Evolutionary conservation across 495 filamentous ascomycete genomes (phyloP), one percentile per base, ranked within the genome.

Genomic region (Hypoxylon intermedium): DNA sequence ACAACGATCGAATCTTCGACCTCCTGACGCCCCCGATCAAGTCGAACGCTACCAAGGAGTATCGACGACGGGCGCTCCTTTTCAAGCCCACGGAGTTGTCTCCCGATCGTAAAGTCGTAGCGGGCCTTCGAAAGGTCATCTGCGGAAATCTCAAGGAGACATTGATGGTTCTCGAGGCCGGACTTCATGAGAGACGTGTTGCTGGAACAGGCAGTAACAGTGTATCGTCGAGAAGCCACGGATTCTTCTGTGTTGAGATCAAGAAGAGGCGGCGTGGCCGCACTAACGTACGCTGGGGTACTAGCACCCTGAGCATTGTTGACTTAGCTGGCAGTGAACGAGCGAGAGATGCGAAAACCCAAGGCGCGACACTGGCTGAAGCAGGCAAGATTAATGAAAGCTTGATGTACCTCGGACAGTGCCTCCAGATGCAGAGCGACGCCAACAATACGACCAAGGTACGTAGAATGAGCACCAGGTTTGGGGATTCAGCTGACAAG

Each of bases 311-410:
- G 23, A 95, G 91, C 5, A 86, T 98, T 46, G 95, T 97, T 26
- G 94, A 98, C 74, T 77, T 98, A 15, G 94, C 95, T 40, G 93
- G 92, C 6, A 97, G 94, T 50, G 94, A 98, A 73, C 87, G 94
- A 50, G 93, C 93, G 16, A 82, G 92, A 64, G 91, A 92, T 50
- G 92, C 95, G 11, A 96, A 97, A 76, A 97, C 95, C 15, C 88
- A 91, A 0, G 93, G 94, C 15, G 87, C 91, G 0, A 97, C 93
- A 0, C 83, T 98, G 2, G 92, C 88, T 0, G 94, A 98, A 74
- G 95, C 94, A 16, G 95, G 94, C 13, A 97, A 96, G 73, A 98
- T 98, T 67, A 98, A 98, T 69, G 92, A 97, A 70, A 92, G 88
- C 66, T 74, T 98, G 67, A 98, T 98, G 95, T 97, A 96, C 72